Evolutionary conservation across 257 asterid genomes (phyloP).

Genomic region (Gynochthodes officinalis): DNA sequence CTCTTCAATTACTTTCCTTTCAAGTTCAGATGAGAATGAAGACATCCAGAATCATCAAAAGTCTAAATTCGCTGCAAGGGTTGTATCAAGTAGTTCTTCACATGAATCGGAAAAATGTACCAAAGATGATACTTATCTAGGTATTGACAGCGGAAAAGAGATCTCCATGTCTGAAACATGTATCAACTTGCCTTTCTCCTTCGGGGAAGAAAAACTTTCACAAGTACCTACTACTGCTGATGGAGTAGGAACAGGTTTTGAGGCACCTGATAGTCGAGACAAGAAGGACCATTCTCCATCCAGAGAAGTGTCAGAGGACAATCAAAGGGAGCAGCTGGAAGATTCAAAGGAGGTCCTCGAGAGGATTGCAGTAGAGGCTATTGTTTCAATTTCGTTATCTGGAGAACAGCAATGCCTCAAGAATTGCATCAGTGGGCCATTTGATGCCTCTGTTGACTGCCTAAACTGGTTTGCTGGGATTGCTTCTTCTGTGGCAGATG

Average conservation of each 20-base stretch:
- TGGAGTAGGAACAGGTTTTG: constrained; percentile 28
- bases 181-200: constrained; percentile 31
- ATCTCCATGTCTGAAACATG: constrained; percentile 15
- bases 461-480: constrained; percentile 62
- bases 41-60: constrained; percentile 12
- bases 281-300: constrained; percentile 61
- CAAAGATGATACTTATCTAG: constrained; percentile 15
- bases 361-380: constrained; percentile 50
- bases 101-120: constrained; percentile 7
- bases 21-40: constrained; percentile 7
- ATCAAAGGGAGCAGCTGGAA: constrained; percentile 23
- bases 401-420: constrained; percentile 7
- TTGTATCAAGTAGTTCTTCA: constrained; percentile 12
- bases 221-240: neutral
- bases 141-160: constrained; percentile 18
- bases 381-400: constrained; percentile 38
- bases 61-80: constrained; percentile 8
- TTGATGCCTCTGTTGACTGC: constrained; percentile 19
- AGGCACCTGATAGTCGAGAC: constrained; percentile 55
- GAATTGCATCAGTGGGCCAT: constrained; percentile 11
- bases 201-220: constrained; percentile 23
- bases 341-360: constrained; percentile 28
- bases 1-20: neutral
- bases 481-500: constrained; percentile 36
- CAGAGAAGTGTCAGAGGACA: constrained; percentile 46